Conservation (phyloP, 2,329 filamentous ascomycete genomes). For the Botrytis fabae region DNA sequence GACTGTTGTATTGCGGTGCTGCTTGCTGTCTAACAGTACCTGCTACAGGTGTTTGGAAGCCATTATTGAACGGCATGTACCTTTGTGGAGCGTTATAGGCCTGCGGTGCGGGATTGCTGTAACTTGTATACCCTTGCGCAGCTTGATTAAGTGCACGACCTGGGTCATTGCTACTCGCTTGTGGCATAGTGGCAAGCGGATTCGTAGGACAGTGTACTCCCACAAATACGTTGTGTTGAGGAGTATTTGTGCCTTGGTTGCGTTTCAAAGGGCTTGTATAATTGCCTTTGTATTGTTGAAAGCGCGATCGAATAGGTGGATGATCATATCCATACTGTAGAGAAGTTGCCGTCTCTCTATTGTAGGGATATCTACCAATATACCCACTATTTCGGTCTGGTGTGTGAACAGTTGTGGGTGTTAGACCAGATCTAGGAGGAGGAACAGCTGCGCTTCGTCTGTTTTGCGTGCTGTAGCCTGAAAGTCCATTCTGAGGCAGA, state of each 20-base stretch:
- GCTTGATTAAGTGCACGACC: neutral
- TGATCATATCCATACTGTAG: too few relatives aligned
- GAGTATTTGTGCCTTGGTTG: neutral
- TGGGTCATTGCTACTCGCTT: neutral
- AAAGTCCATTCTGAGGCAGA: neutral
- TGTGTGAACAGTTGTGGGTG: neutral
- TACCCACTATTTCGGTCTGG: neutral
- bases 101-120: rapidly evolving
- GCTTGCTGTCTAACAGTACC: neutral
- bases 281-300: rapidly evolving
- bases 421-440: neutral
- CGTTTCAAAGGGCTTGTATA: too few relatives aligned
- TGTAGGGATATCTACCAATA: too few relatives aligned
- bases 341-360: rapidly evolving
- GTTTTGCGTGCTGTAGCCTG: neutral
- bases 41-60: neutral
- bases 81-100: neutral
- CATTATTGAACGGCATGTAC: neutral
- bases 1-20: neutral
- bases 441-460: neutral
- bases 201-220: neutral
- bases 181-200: neutral
- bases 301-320: rapidly evolving
- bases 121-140: neutral
- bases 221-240: neutral